Evolutionary conservation across 345 rosid species (phyloP), one percentile per base, ranked within the genome.

Genomic region (Lepidium sativum): DNA sequence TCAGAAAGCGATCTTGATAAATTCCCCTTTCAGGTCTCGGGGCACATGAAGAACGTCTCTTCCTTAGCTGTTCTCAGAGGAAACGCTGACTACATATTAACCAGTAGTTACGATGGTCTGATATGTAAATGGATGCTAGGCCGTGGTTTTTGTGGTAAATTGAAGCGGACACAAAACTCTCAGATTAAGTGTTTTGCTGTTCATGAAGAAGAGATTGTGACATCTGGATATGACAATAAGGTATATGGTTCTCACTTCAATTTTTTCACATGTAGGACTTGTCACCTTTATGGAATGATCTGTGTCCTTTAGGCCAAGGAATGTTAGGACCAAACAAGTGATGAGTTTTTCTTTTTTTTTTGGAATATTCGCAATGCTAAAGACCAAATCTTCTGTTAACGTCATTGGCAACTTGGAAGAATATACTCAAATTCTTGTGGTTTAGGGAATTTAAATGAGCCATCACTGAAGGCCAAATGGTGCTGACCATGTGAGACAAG

Each of bases 191-290:
- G 88, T 55, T 84, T 92, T 69, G 83, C 90, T 72, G 97, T 92
- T 63, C 79, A 75, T 65, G 90, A 81, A 51, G 95, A 87, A 73
- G 97, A 86, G 82, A 80, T 89, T 34, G 78, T 87, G 57, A 84
- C 92, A 17, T 87, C 94, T 62, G 98, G 97, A 63, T 89, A 83
- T 76, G 96, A 89, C 82, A 92, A 86, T 61, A 87, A 82, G 95
- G 97, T 92, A 62, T 70, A n/a, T 47, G 13, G 50, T 65, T 42
- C n/a, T n/a, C n/a, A n/a, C n/a, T n/a, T n/a, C n/a, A n/a, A n/a
- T n/a, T n/a, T n/a, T n/a, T n/a, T n/a, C n/a, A n/a, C n/a, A n/a
- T n/a, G n/a, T n/a, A n/a, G n/a, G n/a, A 47, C 64, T 48, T 57
- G 20, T 48, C 65, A 47, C 37, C 31, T 43, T 29, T 65, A 9